Conservation (phyloP, 2,329 filamentous ascomycete genomes). For the Chrysoporthe puriensis region DNA sequence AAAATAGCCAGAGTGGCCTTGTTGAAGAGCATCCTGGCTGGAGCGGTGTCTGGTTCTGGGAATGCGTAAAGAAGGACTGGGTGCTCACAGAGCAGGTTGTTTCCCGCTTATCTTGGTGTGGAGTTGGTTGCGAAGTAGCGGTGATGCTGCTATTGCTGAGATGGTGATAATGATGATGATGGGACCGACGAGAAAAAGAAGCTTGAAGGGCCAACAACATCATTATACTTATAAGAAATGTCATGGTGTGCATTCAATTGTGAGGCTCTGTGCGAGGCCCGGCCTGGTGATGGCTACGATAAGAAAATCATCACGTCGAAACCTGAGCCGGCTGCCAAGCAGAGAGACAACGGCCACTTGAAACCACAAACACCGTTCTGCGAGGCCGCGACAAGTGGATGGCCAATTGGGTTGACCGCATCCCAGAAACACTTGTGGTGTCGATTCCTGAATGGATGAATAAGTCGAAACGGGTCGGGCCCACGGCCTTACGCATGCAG, state of each 20-base stretch:
- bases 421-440: background rate
- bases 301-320: conserved; percentile 2
- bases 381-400: background rate
- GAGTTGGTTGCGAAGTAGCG: background rate
- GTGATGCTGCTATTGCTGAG: background rate
- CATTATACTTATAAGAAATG: background rate
- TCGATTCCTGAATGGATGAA: background rate
- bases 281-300: background rate
- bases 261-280: background rate
- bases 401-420: background rate
- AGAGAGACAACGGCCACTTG: background rate
- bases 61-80: background rate
- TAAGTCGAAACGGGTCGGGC: background rate
- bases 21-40: conserved; percentile 1
- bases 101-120: background rate
- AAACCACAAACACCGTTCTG: background rate
- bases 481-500: background rate
- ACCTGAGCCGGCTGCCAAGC: background rate
- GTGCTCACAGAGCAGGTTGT: background rate
- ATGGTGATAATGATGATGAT: background rate
- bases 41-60: background rate
- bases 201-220: background rate
- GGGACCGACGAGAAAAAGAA: background rate
- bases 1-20: conserved; percentile 2
- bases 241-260: background rate